Evolutionary conservation across 805 yeast species (phyloP), one percentile per base, ranked within the genome.

Genomic region (Metschnikowia bowlesiae): DNA sequence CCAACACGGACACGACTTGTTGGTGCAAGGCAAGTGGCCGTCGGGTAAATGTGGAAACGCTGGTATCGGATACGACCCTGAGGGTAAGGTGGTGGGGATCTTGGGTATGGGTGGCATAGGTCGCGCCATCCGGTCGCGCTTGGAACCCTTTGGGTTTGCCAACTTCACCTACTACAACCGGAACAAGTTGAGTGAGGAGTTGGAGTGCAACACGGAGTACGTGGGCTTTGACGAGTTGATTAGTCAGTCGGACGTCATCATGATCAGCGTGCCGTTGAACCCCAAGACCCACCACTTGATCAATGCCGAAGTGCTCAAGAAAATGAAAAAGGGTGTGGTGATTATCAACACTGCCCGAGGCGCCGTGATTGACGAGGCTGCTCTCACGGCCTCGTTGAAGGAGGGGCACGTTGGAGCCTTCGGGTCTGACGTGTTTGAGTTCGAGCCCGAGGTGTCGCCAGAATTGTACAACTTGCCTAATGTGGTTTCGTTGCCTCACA

Each of bases 51-150:
- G 63, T 42, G 74, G 66, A 3, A 86, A 84, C 2, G 78, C 84
- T 0, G 77, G 82, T 7, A 67, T 82, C 43, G 96, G 95, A 7
- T 78, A 79, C 61, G 91, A 85, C 61, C 95, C 95, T 14, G 82
- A 75, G 54, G 89, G 88, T 8, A 84, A 85, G 62, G 75, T 75
- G 16, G 84, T 89, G 22, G 96, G 96, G 44, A 83, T 89, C 48
- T 72, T 86, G 47, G 96, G 96, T 13, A 77, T 89, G 80, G 96
- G 96, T 33, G 96, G 96, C 34, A 89, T 89, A 68, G 96, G 96
- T 43, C 80, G 90, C 51, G 87, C 88, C 31, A 82, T 89, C 47
- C 76, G 89, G 48, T 81, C 82, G 56, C 78, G 92, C 58, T 74
- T 87, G 54, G 68, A 70, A 56, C 91, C 92, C 8, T 89, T 89